These are phyloP conservation scores for Talaromyces sp. DNA, from an alignment of 2,329 filamentous ascomycete genomes.

Conservation along the genomic window DNA sequence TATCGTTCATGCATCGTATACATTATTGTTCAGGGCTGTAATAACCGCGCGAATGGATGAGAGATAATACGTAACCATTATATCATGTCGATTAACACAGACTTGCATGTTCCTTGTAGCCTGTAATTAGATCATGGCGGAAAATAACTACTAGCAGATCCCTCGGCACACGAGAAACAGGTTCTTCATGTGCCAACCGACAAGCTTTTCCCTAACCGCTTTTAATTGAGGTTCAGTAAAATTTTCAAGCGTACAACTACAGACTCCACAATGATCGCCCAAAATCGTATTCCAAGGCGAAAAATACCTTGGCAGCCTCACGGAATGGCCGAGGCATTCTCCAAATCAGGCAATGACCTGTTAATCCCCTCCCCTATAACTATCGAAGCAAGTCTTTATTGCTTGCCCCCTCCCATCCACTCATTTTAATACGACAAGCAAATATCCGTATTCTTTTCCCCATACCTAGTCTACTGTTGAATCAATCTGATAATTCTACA, in stretches of 20 bases:
- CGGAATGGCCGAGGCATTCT: neutral
- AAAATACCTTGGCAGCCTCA: neutral
- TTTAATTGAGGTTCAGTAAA: neutral
- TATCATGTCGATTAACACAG: neutral
- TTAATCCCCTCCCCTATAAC: neutral
- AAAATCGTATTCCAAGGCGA: neutral
- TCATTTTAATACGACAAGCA: neutral
- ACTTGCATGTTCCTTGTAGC: neutral
- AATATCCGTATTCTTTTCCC: neutral
- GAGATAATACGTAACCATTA: neutral
- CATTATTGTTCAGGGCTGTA: no score
- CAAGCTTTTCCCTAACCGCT: neutral
- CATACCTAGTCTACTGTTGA: neutral
- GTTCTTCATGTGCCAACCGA: neutral
- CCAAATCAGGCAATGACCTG: neutral
- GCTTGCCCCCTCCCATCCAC: neutral
- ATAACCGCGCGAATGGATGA: neutral
- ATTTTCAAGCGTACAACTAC: neutral
- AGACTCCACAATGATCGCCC: neutral
- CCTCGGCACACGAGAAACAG: neutral
- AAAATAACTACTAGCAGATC: neutral
- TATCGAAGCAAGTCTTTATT: neutral
- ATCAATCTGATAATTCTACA: neutral
- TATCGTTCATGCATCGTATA: neutral
- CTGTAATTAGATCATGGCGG: neutral